These are phyloP conservation scores for Plasmodium cynomolgi DNA, from an alignment of 169 alveolate genomes.

Conservation along the genomic window DNA sequence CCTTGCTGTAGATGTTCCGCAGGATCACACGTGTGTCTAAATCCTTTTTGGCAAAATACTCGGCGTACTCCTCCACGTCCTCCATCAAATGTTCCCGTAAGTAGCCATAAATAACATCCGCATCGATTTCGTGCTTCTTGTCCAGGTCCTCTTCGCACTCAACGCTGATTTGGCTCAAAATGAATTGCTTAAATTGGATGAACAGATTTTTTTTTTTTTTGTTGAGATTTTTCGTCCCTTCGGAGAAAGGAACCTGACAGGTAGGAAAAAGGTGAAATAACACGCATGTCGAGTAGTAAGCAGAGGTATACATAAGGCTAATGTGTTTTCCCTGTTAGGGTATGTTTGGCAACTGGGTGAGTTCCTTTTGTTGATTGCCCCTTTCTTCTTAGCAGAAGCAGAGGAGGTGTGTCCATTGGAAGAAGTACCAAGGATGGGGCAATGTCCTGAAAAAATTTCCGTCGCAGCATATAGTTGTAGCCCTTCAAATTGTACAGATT, in stretches of 20 bases:
- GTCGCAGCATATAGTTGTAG: conserved; percentile 20
- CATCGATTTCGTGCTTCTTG: conserved; percentile 11
- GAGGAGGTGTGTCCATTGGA: not conserved
- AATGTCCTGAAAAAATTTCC: conserved; percentile 2
- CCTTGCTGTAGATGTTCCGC: conserved; percentile 29
- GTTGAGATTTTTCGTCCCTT: conserved; percentile 23
- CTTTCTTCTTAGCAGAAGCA: not conserved
- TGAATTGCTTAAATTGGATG: conserved; percentile 52
- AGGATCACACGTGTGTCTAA: conserved; percentile 2
- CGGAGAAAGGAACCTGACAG: conserved; percentile 2
- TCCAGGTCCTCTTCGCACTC: conserved; percentile 23
- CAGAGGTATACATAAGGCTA: not conserved
- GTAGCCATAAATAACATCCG: conserved; percentile 26
- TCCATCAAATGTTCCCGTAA: conserved; percentile 24
- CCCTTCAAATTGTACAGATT: conserved; percentile 39
- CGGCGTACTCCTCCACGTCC: conserved; percentile 60
- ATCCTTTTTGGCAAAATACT: conserved; percentile 41
- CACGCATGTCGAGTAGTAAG: not conserved
- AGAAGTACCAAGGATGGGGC: not conserved
- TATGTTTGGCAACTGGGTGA: not conserved
- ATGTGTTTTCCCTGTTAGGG: not conserved
- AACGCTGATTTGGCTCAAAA: conserved; percentile 25
- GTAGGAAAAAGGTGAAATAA: not conserved
- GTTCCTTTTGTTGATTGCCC: not conserved
- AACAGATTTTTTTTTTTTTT: conserved; percentile 53